Conservation (phyloP, 2,329 filamentous ascomycete genomes). For the Sporothrix schenckii region DNA sequence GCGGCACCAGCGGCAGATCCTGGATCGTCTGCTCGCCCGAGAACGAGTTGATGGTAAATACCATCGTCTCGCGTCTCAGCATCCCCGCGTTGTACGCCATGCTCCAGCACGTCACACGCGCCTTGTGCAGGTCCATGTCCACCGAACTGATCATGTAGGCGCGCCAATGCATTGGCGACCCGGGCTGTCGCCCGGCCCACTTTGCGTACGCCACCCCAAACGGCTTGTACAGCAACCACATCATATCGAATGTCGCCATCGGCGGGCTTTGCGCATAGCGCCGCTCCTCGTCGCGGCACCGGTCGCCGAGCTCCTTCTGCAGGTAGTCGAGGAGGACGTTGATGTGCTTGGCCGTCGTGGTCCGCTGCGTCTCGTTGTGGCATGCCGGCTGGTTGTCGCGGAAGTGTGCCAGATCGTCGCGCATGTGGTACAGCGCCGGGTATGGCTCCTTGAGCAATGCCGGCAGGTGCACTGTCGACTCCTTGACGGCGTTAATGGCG, state of each 20-base stretch:
- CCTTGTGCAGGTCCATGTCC: constrained; percentile 11
- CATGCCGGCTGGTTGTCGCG: constrained; percentile 47
- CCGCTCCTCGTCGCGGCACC: constrained; percentile 48
- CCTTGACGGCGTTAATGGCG: constrained; percentile 51
- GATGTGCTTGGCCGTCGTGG: constrained; percentile 50
- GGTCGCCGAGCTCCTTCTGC: constrained; percentile 45
- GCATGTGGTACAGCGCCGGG: constrained; percentile 53
- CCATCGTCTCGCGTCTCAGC: constrained; percentile 47
- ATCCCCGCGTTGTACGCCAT: constrained; percentile 44
- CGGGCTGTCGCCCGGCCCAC: constrained; percentile 31
- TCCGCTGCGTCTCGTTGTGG: constrained; percentile 49
- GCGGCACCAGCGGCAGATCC: constrained; percentile 49
- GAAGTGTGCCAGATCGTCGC: constrained; percentile 48
- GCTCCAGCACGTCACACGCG: constrained; percentile 44
- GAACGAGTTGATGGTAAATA: constrained; percentile 46
- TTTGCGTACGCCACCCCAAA: constrained; percentile 51
- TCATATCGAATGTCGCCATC: constrained; percentile 50
- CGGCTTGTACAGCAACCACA: constrained; percentile 53
- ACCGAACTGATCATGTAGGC: constrained; percentile 49
- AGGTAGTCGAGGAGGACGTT: constrained; percentile 52
- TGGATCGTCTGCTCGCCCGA: constrained; percentile 50
- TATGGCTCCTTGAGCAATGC: constrained; percentile 52
- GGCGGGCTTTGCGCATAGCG: constrained; percentile 46
- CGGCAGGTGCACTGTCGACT: constrained; percentile 41
- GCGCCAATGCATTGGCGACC: constrained; percentile 44